Percentiles rank a stretch among this genome's conserved stretches.
Evolutionary conservation across 2,329 filamentous ascomycete genomes (phyloP).

Genomic region (Fusarium sp.): DNA sequence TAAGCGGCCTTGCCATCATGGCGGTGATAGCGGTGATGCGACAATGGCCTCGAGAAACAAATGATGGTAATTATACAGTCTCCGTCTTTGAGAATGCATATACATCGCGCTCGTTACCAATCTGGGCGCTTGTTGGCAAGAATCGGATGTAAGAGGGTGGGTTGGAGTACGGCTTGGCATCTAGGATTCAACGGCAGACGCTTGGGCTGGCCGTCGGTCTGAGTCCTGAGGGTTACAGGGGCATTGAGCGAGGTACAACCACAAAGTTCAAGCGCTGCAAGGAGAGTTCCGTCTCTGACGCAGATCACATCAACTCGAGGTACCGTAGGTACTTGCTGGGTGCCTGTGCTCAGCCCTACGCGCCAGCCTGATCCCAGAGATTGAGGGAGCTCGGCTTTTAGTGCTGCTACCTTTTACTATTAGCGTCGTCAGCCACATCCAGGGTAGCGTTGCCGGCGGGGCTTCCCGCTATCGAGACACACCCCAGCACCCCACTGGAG

Average conservation of each 20-base stretch:
- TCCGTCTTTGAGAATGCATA: slow-evolving; percentile 19
- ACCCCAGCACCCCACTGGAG: slow-evolving; percentile 33
- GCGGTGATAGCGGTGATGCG: slow-evolving; percentile 44
- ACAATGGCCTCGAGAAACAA: slow-evolving; percentile 20
- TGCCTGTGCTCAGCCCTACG: slow-evolving; percentile 51
- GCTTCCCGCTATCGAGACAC: slow-evolving; percentile 46
- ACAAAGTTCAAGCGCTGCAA: slow-evolving; percentile 4
- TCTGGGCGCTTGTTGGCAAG: slow-evolving; percentile 34
- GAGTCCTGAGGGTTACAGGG: slow-evolving; percentile 33
- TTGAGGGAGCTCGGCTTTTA: slow-evolving; percentile 36
- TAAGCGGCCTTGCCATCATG: slow-evolving; percentile 18
- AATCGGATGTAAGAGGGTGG: slow-evolving; percentile 10
- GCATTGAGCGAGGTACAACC: background rate
- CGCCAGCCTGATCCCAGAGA: slow-evolving; percentile 39
- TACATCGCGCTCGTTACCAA: slow-evolving; percentile 50
- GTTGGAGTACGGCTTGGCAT: slow-evolving; percentile 33
- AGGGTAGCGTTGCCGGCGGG: slow-evolving; percentile 27
- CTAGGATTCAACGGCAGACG: slow-evolving; percentile 19
- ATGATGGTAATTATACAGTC: slow-evolving; percentile 6
- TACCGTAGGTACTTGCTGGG: slow-evolving; percentile 22
- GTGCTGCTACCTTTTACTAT: slow-evolving; percentile 44
- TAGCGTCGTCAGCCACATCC: slow-evolving; percentile 51
- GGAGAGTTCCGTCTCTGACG: slow-evolving; percentile 33
- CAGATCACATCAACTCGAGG: slow-evolving; percentile 21
- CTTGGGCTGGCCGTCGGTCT: slow-evolving; percentile 37